phyloP scores from a whole-genome alignment of 148 eudicot species.

The Chenopodium suecicum region DNA sequence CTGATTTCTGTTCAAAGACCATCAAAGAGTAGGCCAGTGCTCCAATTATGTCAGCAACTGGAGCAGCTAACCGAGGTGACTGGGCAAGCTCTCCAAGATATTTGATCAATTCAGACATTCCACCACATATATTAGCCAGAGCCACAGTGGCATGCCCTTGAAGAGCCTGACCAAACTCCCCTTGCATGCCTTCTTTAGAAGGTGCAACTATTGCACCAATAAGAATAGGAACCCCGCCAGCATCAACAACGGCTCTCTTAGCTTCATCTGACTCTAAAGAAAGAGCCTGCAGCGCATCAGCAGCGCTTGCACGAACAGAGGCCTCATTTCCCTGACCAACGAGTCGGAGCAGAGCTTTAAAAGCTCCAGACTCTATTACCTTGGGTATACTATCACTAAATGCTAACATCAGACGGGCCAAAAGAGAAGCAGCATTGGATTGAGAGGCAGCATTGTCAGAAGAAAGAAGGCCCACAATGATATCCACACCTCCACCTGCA shows the following conservation, averaged over 20 bases:
- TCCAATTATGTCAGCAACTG: conserved; percentile 75
- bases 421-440: conserved; percentile 81
- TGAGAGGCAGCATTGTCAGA: conserved; percentile 64
- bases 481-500: conserved; percentile 81
- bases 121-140: conserved; percentile 77
- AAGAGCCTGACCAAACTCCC: conserved; percentile 65
- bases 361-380: conserved; percentile 66
- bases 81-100: conserved; percentile 76
- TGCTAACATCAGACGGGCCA: conserved; percentile 69
- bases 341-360: conserved; percentile 58
- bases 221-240: conserved; percentile 64
- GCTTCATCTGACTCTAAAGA: conserved; percentile 60
- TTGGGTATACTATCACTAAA: conserved; percentile 64
- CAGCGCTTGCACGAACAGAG: conserved; percentile 75
- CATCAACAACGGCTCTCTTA: conserved; percentile 61
- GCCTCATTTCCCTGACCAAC: conserved; percentile 56
- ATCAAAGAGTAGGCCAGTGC: conserved; percentile 74
- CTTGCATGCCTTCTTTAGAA: conserved; percentile 82
- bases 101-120: conserved; percentile 59
- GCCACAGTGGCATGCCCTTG: conserved; percentile 69
- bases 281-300: conserved; percentile 81
- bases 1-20: conserved; percentile 48
- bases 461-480: conserved; percentile 65
- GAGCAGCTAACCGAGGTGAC: conserved; percentile 66
- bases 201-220: conserved; percentile 81